Base-by-base conservation (phyloP, 2,329 filamentous ascomycete genomes). In the Fusarium musae region DNA sequence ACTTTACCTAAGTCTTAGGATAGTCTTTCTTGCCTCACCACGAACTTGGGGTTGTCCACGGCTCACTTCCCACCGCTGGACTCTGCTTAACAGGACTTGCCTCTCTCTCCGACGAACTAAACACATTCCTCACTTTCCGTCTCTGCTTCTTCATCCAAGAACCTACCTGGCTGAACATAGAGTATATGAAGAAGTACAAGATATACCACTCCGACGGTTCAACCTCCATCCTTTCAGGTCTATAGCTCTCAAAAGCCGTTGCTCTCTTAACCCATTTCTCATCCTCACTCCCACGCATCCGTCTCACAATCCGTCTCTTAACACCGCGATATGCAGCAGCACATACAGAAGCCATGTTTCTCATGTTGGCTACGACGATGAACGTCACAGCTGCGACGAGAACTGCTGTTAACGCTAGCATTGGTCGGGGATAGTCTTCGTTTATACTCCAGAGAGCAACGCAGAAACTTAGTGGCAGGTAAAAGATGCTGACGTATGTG, bases 401-500 rank as follows among this genome's bases (percentile, higher is more conserved):
- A 8, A 52, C 46, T 3, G 62, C 13, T 16, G 62, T 62, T 6
- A 62, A 16, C 1, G 36, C 46, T 12, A 62, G 62, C 8, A 37
- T 39, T 23, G 46, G 17, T 3, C 46, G 47, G 1, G 46, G 15
- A 6, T 62, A 62, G 6, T 26, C 34, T 23, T 62, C 57, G 15
- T 62, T 53, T 28, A 52, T 56, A 46, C 66, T 70, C 70, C 70
- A 72, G 4, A 69, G 54, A 2, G 69, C 65, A 9, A 66, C 73
- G 62, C 78, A 80, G 59, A 83, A 83, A 16, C 80, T 76, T 9
- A 84, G 66, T 0, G 82, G 82, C 1, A 84, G 75, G 59, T 80
- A 84, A 56, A 84, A 83, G n/a, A 83, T 82, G 59, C 80, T 83
- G 26, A 84, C 80, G 37, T 81, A 80, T 21, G 82, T 83, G 47